Evolutionary conservation across 2,329 filamentous ascomycete species (phyloP).

Genomic region (Venturia aucupariae): DNA sequence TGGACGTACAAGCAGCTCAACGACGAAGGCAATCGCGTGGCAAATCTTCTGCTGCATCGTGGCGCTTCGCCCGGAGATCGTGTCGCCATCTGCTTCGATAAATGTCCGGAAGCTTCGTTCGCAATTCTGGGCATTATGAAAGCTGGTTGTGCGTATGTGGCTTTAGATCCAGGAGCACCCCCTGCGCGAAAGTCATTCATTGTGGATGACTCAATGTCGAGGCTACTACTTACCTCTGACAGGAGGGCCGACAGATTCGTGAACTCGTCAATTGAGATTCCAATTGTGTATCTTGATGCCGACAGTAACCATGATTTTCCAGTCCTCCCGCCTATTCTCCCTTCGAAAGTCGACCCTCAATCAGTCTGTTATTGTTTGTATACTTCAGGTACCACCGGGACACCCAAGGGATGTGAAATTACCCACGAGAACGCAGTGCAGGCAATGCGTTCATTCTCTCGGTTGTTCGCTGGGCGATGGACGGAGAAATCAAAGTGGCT

Average conservation of each 20-base stretch:
- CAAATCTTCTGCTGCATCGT: conserved; percentile 49
- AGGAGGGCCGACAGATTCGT: background rate
- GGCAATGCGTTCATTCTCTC: conserved; percentile 77
- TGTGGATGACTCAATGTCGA: conserved; percentile 59
- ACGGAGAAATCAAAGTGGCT: conserved; percentile 66
- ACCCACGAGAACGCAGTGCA: conserved; percentile 85
- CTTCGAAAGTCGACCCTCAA: conserved; percentile 17
- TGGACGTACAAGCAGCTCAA: conserved; percentile 76
- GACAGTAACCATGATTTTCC: conserved; percentile 27
- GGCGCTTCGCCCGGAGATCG: conserved; percentile 49
- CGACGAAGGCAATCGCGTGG: conserved; percentile 60
- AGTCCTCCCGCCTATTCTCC: conserved; percentile 26
- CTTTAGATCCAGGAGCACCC: conserved; percentile 68
- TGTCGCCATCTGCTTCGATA: conserved; percentile 72
- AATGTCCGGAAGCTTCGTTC: conserved; percentile 76
- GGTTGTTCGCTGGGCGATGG: conserved; percentile 70
- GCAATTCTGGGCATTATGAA: conserved; percentile 75
- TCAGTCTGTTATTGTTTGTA: conserved; percentile 18
- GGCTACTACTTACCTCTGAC: conserved; percentile 42
- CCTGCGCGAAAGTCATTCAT: conserved; percentile 68
- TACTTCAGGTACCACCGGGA: conserved; percentile 72
- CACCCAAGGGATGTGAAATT: conserved; percentile 78
- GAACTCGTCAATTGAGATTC: conserved; percentile 21
- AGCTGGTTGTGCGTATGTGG: conserved; percentile 70
- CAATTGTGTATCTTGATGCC: conserved; percentile 40